phyloP scores from a whole-genome alignment of 257 asterid genomes.

The Capsicum pubescens region DNA sequence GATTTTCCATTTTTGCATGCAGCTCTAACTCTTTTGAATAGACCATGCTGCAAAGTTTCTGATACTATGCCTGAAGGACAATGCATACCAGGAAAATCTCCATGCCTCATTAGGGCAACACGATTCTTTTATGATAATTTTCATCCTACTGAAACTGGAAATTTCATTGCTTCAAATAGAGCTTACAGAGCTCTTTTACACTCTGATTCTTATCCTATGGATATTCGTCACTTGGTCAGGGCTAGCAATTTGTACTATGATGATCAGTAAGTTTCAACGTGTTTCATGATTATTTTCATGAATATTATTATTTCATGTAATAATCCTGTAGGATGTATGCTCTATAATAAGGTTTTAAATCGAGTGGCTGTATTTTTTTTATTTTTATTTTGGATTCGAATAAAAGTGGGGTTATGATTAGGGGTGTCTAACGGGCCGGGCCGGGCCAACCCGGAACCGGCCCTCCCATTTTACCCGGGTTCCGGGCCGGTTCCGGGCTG shows the following conservation, averaged over 20 bases:
- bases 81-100: slow-evolving; percentile 31
- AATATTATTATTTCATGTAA: not conserved
- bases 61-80: slow-evolving; percentile 26
- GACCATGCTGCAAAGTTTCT: slow-evolving; percentile 45
- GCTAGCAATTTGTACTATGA: not conserved
- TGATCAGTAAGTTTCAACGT: not conserved
- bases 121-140: slow-evolving; percentile 40
- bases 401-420: not conserved
- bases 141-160: slow-evolving; percentile 40
- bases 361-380: not conserved
- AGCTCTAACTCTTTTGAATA: slow-evolving; percentile 8
- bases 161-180: slow-evolving; percentile 32
- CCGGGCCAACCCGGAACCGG: too few relatives aligned
- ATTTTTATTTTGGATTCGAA: not conserved
- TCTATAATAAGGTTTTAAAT: not conserved
- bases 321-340: not conserved
- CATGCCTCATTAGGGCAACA: slow-evolving; percentile 41
- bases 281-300: not conserved
- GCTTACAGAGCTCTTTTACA: slow-evolving; percentile 36
- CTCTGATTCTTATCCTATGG: slow-evolving; percentile 44
- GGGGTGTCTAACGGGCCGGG: too few relatives aligned
- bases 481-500: too few relatives aligned
- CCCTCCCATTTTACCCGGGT: too few relatives aligned
- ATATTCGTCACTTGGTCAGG: slow-evolving; percentile 36
- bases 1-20: not conserved